Percentiles rank a stretch among this genome's conserved stretches.
phyloP scores from a whole-genome alignment of 2,329 filamentous ascomycete genomes.

The Calonectria leucothoes region DNA sequence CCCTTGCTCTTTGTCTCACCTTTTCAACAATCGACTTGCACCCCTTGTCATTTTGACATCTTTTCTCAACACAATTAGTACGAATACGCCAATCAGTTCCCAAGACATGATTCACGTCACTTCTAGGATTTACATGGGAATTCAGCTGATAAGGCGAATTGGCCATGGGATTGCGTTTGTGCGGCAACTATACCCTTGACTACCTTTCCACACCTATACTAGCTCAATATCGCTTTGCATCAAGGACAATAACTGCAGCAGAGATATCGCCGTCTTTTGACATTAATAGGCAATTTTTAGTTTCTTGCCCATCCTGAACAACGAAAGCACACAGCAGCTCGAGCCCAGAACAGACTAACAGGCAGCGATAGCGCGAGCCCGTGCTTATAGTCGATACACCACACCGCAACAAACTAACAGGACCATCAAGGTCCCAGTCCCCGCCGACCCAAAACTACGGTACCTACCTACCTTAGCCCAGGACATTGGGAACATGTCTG shows the following conservation, averaged over 20 bases:
- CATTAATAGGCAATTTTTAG: neutral
- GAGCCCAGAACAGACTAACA: too few relatives aligned
- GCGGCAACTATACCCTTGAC: neutral
- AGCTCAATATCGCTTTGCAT: neutral
- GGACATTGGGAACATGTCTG: neutral
- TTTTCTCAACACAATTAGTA: neutral
- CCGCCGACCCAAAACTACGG: constrained; percentile 3
- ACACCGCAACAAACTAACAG: neutral
- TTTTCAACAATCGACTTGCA: neutral
- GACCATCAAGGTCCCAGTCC: constrained; percentile 18
- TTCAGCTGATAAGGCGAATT: neutral
- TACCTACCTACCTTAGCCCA: constrained; percentile 5
- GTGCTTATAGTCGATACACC: neutral
- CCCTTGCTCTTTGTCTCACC: neutral
- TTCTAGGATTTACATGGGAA: neutral
- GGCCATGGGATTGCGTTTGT: neutral
- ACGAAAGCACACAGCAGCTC: too few relatives aligned
- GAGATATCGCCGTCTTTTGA: neutral
- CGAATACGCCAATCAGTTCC: neutral
- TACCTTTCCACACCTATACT: neutral
- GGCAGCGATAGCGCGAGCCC: neutral
- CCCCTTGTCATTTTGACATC: neutral
- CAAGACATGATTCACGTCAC: neutral
- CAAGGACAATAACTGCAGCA: neutral
- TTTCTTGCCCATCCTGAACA: too few relatives aligned